phyloP scores from a whole-genome alignment of 2,329 filamentous ascomycete genomes.

The Microdochium bolleyi region DNA sequence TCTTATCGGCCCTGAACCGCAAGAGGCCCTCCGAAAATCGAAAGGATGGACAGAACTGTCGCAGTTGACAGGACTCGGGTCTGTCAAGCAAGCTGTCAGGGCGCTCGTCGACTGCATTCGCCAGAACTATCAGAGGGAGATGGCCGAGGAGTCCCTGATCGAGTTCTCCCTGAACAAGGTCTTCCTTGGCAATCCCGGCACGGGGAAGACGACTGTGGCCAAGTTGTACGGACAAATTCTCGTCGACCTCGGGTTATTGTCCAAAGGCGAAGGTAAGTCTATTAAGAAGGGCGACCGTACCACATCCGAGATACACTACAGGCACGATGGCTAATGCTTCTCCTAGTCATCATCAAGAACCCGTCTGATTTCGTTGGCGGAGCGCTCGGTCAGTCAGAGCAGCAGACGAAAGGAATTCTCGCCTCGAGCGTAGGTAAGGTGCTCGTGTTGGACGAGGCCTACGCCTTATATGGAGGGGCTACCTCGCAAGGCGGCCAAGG shows the following conservation, averaged over 20 bases:
- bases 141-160: conserved; percentile 50
- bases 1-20: conserved; percentile 62
- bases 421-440: conserved; percentile 48
- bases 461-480: conserved; percentile 34
- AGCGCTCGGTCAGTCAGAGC: conserved; percentile 45
- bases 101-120: conserved; percentile 52
- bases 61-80: conserved; percentile 45
- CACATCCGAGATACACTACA: not conserved
- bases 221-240: conserved; percentile 65
- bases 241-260: conserved; percentile 58
- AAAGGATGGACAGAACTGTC: conserved; percentile 51
- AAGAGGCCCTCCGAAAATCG: conserved; percentile 38
- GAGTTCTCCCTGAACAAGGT: conserved; percentile 59
- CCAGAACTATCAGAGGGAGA: conserved; percentile 58
- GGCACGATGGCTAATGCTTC: not conserved
- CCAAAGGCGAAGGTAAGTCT: conserved; percentile 54
- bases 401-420: conserved; percentile 49
- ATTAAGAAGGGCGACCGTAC: not conserved
- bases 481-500: conserved; percentile 5
- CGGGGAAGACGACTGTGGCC: conserved; percentile 69
- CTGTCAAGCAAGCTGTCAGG: conserved; percentile 55
- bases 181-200: conserved; percentile 66
- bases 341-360: conserved; percentile 44
- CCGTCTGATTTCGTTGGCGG: conserved; percentile 51
- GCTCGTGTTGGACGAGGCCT: conserved; percentile 56